Base-by-base conservation (phyloP, 176 grass and related monocot species). In the Zea mays region DNA sequence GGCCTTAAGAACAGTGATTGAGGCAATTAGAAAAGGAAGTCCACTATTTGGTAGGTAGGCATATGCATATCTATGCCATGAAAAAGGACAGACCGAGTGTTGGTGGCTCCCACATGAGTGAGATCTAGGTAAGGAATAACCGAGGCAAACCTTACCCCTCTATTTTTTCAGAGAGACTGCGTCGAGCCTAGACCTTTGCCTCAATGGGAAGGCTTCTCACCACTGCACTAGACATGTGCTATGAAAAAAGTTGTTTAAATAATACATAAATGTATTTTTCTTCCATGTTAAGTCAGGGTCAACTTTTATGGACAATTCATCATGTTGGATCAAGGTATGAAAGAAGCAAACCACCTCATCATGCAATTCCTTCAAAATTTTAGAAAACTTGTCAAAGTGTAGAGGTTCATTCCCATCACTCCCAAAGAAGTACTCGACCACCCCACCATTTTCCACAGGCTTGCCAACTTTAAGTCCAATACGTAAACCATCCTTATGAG, bases 341-440 rank as follows among this genome's bases (percentile, higher is more conserved):
- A 85, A 80, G 11, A 50, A 62, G 16, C 0, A 65, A 88, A 63
- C 60, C 67, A 98, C 96, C 92, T 98, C 96, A 0, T 98, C 83
- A 56, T 92, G 96, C 72, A 98, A 77, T 34, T 80, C 85, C 65
- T 87, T 92, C 72, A 98, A 66, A 94, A 98, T 94, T 14, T 75
- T 77, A 74, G 83, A 80, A 64, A 98, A 94, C 4, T 89, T 98
- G 6, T 94, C 87, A 60, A 85, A 90, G 36, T 83, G 88, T 54
- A 98, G 87, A 73, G 62, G 80, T 41, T 77, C 83, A 47, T 88
- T 90, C 63, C 96, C 92, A 75, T 85, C 89, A 81, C 85, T 86
- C 27, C 89, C 91, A 90, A 98, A 98, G 83, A 94, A 98, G 63
- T 83, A 92, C 36, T 92, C 85, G 55, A 98, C 81, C 13, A 98